phyloP scores from a whole-genome alignment of 495 filamentous ascomycete species.

The Hyaloscypha bicolor region DNA sequence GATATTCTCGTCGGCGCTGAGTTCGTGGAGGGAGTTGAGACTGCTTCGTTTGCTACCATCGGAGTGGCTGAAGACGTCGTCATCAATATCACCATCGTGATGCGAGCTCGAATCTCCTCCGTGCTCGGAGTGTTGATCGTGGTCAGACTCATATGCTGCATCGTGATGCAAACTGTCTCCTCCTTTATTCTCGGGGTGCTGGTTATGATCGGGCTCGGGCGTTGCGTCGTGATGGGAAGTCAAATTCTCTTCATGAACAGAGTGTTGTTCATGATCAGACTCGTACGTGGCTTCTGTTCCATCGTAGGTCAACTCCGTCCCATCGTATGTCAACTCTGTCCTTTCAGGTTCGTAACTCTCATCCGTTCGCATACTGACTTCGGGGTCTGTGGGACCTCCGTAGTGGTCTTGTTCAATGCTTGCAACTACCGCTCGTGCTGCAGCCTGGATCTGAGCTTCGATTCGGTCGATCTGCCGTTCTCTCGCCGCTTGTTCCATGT shows the following conservation, averaged over 20 bases:
- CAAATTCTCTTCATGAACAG: too few relatives aligned
- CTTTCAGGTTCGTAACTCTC: conserved; percentile 31
- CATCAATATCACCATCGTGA: conserved; percentile 46
- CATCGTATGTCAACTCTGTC: conserved; percentile 32
- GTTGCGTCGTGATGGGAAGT: conserved; percentile 1
- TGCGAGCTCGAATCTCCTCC: conserved; percentile 38
- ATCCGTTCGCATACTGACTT: conserved; percentile 38
- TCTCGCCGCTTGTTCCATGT: conserved; percentile 17
- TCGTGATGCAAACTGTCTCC: conserved; percentile 7
- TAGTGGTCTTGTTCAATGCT: conserved; percentile 39
- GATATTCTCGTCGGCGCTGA: conserved; percentile 24
- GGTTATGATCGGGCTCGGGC: not conserved
- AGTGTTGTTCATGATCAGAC: conserved; percentile 16
- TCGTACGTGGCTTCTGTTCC: conserved; percentile 27
- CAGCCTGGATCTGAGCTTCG: conserved; percentile 47
- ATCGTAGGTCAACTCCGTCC: conserved; percentile 28
- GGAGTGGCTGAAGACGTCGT: conserved; percentile 55
- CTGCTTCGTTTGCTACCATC: conserved; percentile 46
- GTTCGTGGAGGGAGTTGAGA: conserved; percentile 29
- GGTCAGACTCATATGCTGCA: not conserved
- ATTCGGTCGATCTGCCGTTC: conserved; percentile 30
- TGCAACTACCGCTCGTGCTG: conserved; percentile 43
- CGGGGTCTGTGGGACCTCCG: conserved; percentile 35
- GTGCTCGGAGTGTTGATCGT: conserved; percentile 6
- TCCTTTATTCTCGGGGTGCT: conserved; percentile 1